phyloP scores from a whole-genome alignment of 441 rosid genomes.

The Isatis lusitanica region DNA sequence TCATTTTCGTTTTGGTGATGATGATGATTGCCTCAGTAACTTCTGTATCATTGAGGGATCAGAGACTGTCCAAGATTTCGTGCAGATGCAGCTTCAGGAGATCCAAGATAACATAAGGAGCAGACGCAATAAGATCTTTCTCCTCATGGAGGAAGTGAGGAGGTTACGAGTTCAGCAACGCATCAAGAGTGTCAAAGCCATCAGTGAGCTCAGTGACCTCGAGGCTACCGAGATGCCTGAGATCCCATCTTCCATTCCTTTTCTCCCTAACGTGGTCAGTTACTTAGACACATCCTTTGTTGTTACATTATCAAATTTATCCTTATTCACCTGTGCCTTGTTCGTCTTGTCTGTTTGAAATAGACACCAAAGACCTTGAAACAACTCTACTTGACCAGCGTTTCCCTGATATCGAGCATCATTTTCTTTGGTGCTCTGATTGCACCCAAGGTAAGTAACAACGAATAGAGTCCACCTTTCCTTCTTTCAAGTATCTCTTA shows the following conservation, averaged over 20 bases:
- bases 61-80: conserved; percentile 78
- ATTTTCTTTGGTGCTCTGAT: conserved; percentile 87
- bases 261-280: conserved; percentile 72
- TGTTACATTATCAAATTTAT: background rate
- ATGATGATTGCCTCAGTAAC: conserved; percentile 45
- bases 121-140: conserved; percentile 88
- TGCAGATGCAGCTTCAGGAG: conserved; percentile 84
- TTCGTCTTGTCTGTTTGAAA: conserved; percentile 11
- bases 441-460: conserved; percentile 80
- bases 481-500: background rate
- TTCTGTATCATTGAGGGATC: conserved; percentile 96
- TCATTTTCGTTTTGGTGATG: background rate
- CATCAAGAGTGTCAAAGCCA: conserved; percentile 48
- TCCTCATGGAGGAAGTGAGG: conserved; percentile 98
- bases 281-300: background rate
- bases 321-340: background rate
- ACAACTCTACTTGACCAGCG: conserved; percentile 81
- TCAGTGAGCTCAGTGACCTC: conserved; percentile 42
- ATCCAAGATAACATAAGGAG: conserved; percentile 82
- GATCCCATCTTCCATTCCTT: conserved; percentile 91
- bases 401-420: conserved; percentile 64
- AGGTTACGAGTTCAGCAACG: conserved; percentile 86
- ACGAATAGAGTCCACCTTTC: background rate
- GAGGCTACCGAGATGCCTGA: conserved; percentile 85
- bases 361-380: conserved; percentile 84